Evolutionary conservation across 1,284 basidiomycete genomes (phyloP).

Genomic region (Pseudozyma hubeiensis): DNA sequence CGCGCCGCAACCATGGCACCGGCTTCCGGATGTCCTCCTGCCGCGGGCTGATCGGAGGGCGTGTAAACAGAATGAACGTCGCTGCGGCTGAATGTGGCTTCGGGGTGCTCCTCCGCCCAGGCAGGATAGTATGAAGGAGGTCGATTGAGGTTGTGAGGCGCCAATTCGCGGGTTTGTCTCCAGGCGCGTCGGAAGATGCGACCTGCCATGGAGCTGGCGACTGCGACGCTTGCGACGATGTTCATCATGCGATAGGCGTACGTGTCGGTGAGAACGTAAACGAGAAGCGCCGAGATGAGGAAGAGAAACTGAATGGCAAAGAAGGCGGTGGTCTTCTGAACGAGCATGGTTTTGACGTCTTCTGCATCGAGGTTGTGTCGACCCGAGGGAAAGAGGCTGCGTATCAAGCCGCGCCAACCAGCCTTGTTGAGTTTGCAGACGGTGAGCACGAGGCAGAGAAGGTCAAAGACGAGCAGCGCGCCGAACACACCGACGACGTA

Average conservation of each 20-base stretch:
- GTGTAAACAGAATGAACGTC: constrained; percentile 9
- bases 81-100: constrained; percentile 3
- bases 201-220: constrained; percentile 56
- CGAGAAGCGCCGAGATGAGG: constrained; percentile 46
- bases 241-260: constrained; percentile 55
- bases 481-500: constrained; percentile 48
- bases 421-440: constrained; percentile 57
- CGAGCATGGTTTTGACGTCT: constrained; percentile 59
- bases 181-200: constrained; percentile 58
- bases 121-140: constrained; percentile 57
- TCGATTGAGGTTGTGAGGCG: constrained; percentile 43
- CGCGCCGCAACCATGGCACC: constrained; percentile 2
- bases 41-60: constrained; percentile 2
- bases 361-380: constrained; percentile 46
- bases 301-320: constrained; percentile 56
- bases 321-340: constrained; percentile 58
- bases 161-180: constrained; percentile 53
- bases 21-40: constrained; percentile 1
- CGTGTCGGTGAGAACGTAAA: constrained; percentile 41
- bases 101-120: constrained; percentile 50
- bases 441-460: constrained; percentile 51
- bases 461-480: constrained; percentile 48
- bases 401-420: constrained; percentile 50
- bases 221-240: constrained; percentile 54
- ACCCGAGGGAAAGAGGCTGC: constrained; percentile 40